Evolutionary conservation across 768 basidiomycete species (phyloP).

Genomic region (Leccinum imitatum): DNA sequence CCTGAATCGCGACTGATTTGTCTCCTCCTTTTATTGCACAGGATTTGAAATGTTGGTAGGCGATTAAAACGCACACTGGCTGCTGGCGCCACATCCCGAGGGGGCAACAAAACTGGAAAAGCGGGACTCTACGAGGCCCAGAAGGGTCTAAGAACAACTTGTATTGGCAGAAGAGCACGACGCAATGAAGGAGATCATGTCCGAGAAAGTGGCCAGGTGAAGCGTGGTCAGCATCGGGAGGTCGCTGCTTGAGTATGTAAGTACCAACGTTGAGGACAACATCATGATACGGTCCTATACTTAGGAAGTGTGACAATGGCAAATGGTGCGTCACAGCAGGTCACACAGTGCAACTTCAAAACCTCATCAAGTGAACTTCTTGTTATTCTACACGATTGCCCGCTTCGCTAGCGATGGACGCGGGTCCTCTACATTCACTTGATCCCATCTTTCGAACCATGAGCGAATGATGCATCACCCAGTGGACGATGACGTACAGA

Average conservation of each 20-base stretch:
- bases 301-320: no score
- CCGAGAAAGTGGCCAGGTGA: conserved; percentile 44
- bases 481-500: neutral
- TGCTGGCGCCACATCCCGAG: no score
- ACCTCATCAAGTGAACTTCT: neutral
- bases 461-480: neutral
- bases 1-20: neutral
- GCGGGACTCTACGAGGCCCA: conserved; percentile 32
- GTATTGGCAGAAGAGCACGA: conserved; percentile 45
- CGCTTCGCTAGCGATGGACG: neutral
- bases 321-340: neutral
- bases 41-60: no score
- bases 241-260: no score
- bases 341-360: neutral
- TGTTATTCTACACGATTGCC: neutral
- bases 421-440: neutral
- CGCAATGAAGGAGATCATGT: conserved; percentile 46
- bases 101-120: no score
- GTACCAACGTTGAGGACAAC: no score
- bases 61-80: no score
- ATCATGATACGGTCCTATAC: no score
- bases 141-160: conserved; percentile 48
- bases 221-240: no score
- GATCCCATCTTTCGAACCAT: neutral
- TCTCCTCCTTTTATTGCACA: conserved; percentile 13